Evolutionary conservation across 2,329 filamentous ascomycete genomes (phyloP).

Genomic region (Ophiosphaerella korrae): DNA sequence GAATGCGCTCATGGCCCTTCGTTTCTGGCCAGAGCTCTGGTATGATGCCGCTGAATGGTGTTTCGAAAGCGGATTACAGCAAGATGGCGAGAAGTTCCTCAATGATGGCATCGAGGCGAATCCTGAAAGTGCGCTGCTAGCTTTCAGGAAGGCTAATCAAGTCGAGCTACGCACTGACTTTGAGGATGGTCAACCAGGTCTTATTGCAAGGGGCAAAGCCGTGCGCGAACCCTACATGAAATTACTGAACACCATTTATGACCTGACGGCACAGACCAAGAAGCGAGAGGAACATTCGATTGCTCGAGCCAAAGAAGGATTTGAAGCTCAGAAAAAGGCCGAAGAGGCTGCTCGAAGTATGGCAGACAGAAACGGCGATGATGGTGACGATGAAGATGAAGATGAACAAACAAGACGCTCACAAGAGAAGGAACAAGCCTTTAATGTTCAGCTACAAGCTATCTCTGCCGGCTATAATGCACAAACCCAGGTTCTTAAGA

Average conservation of each 20-base stretch:
- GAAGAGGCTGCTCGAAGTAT: slow-evolving; percentile 46
- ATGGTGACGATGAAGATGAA: slow-evolving; percentile 63
- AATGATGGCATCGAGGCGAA: slow-evolving; percentile 84
- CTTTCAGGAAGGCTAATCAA: slow-evolving; percentile 86
- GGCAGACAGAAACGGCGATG: slow-evolving; percentile 47
- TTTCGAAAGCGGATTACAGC: slow-evolving; percentile 73
- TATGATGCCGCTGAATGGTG: slow-evolving; percentile 94
- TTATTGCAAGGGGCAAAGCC: slow-evolving; percentile 67
- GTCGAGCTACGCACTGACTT: slow-evolving; percentile 78
- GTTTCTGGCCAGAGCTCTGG: slow-evolving; percentile 97
- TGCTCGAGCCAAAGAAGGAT: slow-evolving; percentile 60
- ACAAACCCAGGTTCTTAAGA: slow-evolving; percentile 77
- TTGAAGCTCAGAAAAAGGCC: slow-evolving; percentile 52
- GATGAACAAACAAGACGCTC: slow-evolving; percentile 40
- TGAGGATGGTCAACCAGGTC: slow-evolving; percentile 75
- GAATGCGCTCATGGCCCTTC: slow-evolving; percentile 88
- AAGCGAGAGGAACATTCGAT: slow-evolving; percentile 68
- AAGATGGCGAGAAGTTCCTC: slow-evolving; percentile 79
- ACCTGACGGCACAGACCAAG: slow-evolving; percentile 73
- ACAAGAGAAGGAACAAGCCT: slow-evolving; percentile 58
- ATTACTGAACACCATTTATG: slow-evolving; percentile 86
- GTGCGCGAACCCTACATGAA: slow-evolving; percentile 84
- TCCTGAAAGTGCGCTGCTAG: slow-evolving; percentile 88
- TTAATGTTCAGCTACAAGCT: slow-evolving; percentile 61
- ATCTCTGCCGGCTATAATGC: slow-evolving; percentile 69